phyloP scores from a whole-genome alignment of 768 basidiomycete genomes.

The Phaeotremella skinneri region DNA sequence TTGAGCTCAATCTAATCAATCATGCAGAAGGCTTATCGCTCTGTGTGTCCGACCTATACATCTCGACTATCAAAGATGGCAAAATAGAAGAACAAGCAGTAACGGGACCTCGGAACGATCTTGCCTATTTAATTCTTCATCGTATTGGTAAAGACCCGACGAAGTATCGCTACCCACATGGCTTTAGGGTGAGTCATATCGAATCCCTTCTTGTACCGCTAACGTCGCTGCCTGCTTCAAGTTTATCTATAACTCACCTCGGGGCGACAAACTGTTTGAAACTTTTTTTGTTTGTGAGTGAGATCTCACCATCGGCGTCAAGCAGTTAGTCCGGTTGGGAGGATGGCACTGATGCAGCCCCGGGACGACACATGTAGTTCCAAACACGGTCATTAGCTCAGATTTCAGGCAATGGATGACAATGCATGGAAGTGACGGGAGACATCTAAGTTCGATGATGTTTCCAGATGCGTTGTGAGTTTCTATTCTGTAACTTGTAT shows the following conservation, averaged over 20 bases:
- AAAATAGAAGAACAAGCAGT: not conserved
- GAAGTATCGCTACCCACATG: not conserved
- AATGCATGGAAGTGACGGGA: not conserved
- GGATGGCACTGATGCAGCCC: not conserved
- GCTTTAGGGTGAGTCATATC: not conserved
- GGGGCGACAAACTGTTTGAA: not conserved
- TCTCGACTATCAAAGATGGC: not conserved
- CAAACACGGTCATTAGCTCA: not conserved
- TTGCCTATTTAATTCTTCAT: not conserved
- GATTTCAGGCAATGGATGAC: not conserved
- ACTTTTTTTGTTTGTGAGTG: not conserved
- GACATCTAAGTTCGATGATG: not conserved
- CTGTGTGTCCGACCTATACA: not conserved
- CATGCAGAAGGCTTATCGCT: not conserved
- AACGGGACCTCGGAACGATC: not conserved
- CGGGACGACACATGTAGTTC: not conserved
- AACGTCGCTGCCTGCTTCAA: not conserved
- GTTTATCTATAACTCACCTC: not conserved
- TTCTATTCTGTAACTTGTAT: not conserved
- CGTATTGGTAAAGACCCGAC: not conserved
- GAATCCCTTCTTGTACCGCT: not conserved
- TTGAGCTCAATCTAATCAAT: not conserved
- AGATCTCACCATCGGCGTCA: not conserved
- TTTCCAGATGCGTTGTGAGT: not conserved
- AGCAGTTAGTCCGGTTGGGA: not conserved